phyloP scores from a whole-genome alignment of 2,329 filamentous ascomycete species.

The Amylocarpus encephaloides region DNA sequence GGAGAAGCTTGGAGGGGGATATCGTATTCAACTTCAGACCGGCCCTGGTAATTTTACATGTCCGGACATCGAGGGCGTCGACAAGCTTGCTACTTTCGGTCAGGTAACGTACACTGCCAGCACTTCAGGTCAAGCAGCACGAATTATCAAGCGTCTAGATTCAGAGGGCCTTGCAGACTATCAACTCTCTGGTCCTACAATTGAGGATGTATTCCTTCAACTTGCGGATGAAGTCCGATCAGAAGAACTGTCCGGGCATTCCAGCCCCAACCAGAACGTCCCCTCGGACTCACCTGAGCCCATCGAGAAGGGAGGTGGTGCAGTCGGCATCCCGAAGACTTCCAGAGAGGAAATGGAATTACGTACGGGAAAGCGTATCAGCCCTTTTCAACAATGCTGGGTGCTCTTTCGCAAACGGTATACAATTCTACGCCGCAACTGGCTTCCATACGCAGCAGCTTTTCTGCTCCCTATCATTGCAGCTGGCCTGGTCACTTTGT shows the following conservation, averaged over 20 bases:
- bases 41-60: slow-evolving; percentile 42
- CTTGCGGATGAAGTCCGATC: slow-evolving; percentile 72
- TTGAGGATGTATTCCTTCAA: slow-evolving; percentile 87
- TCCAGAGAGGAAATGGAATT: slow-evolving; percentile 40
- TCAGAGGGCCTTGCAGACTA: slow-evolving; percentile 64
- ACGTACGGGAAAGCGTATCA: slow-evolving; percentile 62
- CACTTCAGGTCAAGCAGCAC: slow-evolving; percentile 62
- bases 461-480: slow-evolving; percentile 73
- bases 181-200: slow-evolving; percentile 79
- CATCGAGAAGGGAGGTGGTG: slow-evolving; percentile 11
- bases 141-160: slow-evolving; percentile 66
- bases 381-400: slow-evolving; percentile 61
- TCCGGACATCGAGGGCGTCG: slow-evolving; percentile 47
- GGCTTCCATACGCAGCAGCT: slow-evolving; percentile 67
- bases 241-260: slow-evolving; percentile 33
- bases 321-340: not conserved
- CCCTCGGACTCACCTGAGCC: slow-evolving; percentile 13
- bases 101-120: slow-evolving; percentile 66
- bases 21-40: slow-evolving; percentile 70
- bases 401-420: slow-evolving; percentile 74
- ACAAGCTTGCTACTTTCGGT: slow-evolving; percentile 58
- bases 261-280: slow-evolving; percentile 11
- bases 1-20: slow-evolving; percentile 73
- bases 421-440: slow-evolving; percentile 72
- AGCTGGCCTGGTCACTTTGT: slow-evolving; percentile 71